Evolutionary conservation across 306 rosid species (phyloP).

Genomic region (Lathyrus oleraceus): DNA sequence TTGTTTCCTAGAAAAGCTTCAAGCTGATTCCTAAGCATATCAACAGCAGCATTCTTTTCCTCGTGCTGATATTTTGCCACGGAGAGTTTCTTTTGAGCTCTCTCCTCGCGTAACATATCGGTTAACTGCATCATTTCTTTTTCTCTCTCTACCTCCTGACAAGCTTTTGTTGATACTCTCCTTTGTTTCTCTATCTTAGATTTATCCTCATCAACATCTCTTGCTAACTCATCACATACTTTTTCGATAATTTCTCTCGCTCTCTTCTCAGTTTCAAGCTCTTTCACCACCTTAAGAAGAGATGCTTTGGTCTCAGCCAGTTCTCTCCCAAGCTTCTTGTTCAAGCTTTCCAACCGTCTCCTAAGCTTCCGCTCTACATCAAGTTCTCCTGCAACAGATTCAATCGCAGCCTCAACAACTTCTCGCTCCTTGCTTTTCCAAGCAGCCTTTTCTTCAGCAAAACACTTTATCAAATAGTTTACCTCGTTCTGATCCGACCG

Average conservation of each 20-base stretch:
- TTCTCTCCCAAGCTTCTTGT: constrained; percentile 93
- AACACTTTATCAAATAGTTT: constrained; percentile 79
- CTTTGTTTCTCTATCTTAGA: constrained; percentile 55
- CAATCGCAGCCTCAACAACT: constrained; percentile 94
- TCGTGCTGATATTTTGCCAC: constrained; percentile 75
- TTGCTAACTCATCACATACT: constrained; percentile 79
- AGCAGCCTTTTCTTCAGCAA: constrained; percentile 91
- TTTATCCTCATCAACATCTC: constrained; percentile 71
- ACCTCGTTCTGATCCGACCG: constrained; percentile 78
- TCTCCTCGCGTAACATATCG: constrained; percentile 67
- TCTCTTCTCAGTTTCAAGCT: constrained; percentile 90
- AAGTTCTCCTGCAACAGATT: constrained; percentile 86
- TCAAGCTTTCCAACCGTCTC: constrained; percentile 84
- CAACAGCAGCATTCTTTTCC: constrained; percentile 80
- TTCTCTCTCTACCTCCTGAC: constrained; percentile 72
- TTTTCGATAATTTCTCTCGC: constrained; percentile 89
- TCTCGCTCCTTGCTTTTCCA: constrained; percentile 88
- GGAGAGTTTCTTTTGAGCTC: constrained; percentile 69
- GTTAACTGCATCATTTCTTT: constrained; percentile 74
- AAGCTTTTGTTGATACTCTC: constrained; percentile 59
- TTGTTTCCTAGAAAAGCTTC: constrained; percentile 82
- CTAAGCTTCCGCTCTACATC: constrained; percentile 88
- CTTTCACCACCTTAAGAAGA: constrained; percentile 77
- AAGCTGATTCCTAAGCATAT: constrained; percentile 79
- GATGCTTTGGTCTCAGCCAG: constrained; percentile 86